phyloP scores from a whole-genome alignment of 2,329 filamentous ascomycete genomes.

The Alternaria solani region DNA sequence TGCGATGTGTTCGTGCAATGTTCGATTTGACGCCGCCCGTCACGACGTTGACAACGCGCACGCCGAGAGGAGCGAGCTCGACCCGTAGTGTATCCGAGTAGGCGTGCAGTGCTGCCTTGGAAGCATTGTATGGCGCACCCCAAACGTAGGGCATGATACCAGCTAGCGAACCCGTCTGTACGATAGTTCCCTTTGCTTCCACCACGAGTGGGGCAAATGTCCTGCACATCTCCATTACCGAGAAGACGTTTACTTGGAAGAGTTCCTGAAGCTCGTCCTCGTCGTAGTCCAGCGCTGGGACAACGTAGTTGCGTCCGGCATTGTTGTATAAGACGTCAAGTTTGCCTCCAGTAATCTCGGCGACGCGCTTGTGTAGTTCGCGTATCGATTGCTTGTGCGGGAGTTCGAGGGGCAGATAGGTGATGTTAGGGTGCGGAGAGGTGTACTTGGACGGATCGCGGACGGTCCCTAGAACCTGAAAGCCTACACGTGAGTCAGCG shows the following conservation, averaged over 20 bases:
- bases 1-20: conserved; percentile 62
- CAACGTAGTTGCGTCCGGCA: conserved; percentile 64
- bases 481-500: conserved; percentile 44
- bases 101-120: conserved; percentile 66
- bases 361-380: conserved; percentile 57
- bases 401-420: conserved; percentile 64
- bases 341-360: conserved; percentile 56
- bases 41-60: conserved; percentile 58
- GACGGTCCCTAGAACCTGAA: conserved; percentile 67
- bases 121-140: conserved; percentile 62
- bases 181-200: conserved; percentile 55
- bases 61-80: conserved; percentile 62
- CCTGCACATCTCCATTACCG: conserved; percentile 66
- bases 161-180: conserved; percentile 57
- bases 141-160: conserved; percentile 50
- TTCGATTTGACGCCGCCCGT: conserved; percentile 69
- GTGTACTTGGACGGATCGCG: conserved; percentile 59
- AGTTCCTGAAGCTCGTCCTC: conserved; percentile 39
- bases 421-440: conserved; percentile 60
- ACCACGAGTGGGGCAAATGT: conserved; percentile 64
- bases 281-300: conserved; percentile 65
- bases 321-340: conserved; percentile 68
- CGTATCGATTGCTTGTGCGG: conserved; percentile 60
- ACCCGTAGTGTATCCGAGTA: conserved; percentile 67
- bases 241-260: conserved; percentile 61